Evolutionary conservation across 2,329 filamentous ascomycete species (phyloP).

Genomic region (Basipetospora chlamydospora): DNA sequence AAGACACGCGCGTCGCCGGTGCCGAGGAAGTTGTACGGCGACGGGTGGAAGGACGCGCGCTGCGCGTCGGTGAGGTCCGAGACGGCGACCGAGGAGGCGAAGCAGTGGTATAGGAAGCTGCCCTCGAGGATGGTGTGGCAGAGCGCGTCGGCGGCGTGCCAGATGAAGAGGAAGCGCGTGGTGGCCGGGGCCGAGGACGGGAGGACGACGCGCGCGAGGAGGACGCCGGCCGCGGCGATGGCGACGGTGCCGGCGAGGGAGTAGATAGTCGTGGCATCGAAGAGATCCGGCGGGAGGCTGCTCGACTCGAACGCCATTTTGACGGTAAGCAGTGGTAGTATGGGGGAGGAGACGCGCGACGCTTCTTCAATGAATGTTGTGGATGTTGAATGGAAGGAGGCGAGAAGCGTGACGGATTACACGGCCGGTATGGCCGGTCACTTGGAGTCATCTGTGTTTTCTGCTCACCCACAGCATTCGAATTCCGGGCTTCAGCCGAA

Average conservation of each 20-base stretch:
- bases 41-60: conserved; percentile 25
- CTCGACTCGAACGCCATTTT: conserved; percentile 5
- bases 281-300: conserved; percentile 32
- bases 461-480: too few relatives aligned
- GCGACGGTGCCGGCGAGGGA: conserved; percentile 41
- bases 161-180: conserved; percentile 71
- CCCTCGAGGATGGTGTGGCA: conserved; percentile 88
- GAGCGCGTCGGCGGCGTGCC: conserved; percentile 86
- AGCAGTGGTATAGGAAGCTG: conserved; percentile 84
- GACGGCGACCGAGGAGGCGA: conserved; percentile 46
- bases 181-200: conserved; percentile 36
- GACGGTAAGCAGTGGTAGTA: too few relatives aligned
- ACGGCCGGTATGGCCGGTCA: too few relatives aligned
- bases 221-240: conserved; percentile 25
- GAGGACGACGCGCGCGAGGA: conserved; percentile 29
- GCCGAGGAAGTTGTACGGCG: conserved; percentile 38
- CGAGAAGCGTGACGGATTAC: too few relatives aligned
- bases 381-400: too few relatives aligned
- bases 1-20: conserved; percentile 30
- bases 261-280: conserved; percentile 44
- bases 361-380: too few relatives aligned
- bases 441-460: too few relatives aligned
- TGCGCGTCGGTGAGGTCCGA: conserved; percentile 18
- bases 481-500: too few relatives aligned
- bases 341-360: too few relatives aligned